Evolutionary conservation across 805 yeast genomes (phyloP), one percentile per base, ranked within the genome.

Genomic region (Torulaspora franciscae): DNA sequence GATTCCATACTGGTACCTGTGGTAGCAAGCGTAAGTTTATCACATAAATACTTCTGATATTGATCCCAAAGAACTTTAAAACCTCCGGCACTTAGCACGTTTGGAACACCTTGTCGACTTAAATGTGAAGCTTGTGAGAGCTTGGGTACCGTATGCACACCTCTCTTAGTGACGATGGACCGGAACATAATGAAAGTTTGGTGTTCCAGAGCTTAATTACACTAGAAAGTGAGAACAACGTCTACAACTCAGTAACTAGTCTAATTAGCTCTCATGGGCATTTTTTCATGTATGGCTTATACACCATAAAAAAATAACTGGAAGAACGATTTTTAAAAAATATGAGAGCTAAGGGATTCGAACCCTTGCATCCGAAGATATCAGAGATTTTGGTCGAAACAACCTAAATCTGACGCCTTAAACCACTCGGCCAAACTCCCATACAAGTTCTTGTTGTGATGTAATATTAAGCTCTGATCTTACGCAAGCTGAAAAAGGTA

Each of bases 1-100:
- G 84, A 75, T 65, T 88, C 96, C 62, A 81, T 75, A 44, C 80
- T 83, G 1, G 95, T 85, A 11, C 95, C 96, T 39, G 75, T 76
- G 1, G 95, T 85, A 40, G 77, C 68, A 52, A 77, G 67, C 15
- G 83, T 74, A 52, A 85, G 68, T 44, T 79, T 77, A 54, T 80
- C 73, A 45, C 85, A 75, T 43, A 80, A 66, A 49, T 69, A 79
- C 42, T 70, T 72, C 68, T 91, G 99, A 65, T 87, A 82, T 45
- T 89, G 84, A 3, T 68, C 68, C 97, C 97, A 91, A 2, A 89
- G 85, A 3, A 75, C 66, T 46, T 81, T 68, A 67, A 81, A 86
- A 27, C 88, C 95, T 44, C 73, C 62, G 1, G 61, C 53, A 45
- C 63, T 58, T 30, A 61, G 47, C 19, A 65, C 54, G 17, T 54